A percentile compares a stretch with the other conserved stretches of the same genome.
Conservation (phyloP, 768 basidiomycete species). For the Xerocomellus dryophilus region DNA sequence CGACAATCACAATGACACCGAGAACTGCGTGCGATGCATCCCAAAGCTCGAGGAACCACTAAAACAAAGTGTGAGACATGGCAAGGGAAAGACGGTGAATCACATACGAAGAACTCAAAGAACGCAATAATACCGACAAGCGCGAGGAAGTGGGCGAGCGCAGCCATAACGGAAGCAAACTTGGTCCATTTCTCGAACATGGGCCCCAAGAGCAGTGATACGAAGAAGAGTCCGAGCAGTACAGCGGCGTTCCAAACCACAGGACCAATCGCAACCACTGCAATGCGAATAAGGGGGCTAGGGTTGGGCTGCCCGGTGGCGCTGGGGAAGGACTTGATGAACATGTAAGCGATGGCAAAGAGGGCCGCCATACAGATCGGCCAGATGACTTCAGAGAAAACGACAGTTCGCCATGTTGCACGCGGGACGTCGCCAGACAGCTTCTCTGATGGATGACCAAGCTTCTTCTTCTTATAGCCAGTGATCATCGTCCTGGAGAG, state of each 20-base stretch:
- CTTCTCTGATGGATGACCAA: constrained; percentile 97
- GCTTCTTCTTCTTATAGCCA: constrained; percentile 98
- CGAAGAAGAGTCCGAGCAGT: constrained; percentile 79
- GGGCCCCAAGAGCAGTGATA: constrained; percentile 90
- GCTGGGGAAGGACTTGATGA: constrained; percentile 87
- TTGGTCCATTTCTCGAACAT: constrained; percentile 81
- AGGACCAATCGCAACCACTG: constrained; percentile 84
- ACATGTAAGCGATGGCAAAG: constrained; percentile 86
- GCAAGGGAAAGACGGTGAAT: constrained; percentile 29
- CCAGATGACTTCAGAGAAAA: constrained; percentile 80
- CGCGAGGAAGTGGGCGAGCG: constrained; percentile 77
- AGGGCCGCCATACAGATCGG: constrained; percentile 73
- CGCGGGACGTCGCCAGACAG: constrained; percentile 92
- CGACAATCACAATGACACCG: constrained; percentile 84
- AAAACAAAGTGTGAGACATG: constrained; percentile 14
- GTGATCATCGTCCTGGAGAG: constrained; percentile 96
- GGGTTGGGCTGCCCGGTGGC: constrained; percentile 59
- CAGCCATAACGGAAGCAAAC: constrained; percentile 93
- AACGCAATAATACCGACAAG: constrained; percentile 82
- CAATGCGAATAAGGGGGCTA: constrained; percentile 88
- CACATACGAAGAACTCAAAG: constrained; percentile 93
- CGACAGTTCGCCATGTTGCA: constrained; percentile 80
- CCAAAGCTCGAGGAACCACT: constrained; percentile 98
- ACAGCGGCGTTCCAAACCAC: constrained; percentile 94
- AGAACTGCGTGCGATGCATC: constrained; percentile 95